Conservation (phyloP, 176 grass and related monocot species). For the Cymbopogon citratus region DNA sequence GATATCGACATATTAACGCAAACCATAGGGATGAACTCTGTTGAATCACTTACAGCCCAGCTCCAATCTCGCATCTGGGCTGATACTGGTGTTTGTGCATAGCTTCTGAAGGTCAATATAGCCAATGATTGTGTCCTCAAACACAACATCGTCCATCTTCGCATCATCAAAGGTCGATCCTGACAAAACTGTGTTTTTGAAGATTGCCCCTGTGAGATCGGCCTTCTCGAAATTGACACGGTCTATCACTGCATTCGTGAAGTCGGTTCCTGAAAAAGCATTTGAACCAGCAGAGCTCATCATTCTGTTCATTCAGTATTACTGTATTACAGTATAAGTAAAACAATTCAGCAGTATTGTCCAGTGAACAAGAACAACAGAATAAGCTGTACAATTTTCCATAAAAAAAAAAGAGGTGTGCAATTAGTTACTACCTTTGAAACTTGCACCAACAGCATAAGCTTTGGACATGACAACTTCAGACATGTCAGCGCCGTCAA, state of each 20-base stretch:
- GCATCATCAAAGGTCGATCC: slow-evolving; percentile 80
- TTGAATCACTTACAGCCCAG: slow-evolving; percentile 67
- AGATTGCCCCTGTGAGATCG: slow-evolving; percentile 67
- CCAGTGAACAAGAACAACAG: not conserved
- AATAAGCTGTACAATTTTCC: not conserved
- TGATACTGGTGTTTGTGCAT: slow-evolving; percentile 70
- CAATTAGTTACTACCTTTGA: slow-evolving; percentile 57
- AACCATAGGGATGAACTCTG: not conserved
- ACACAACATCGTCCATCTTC: slow-evolving; percentile 48
- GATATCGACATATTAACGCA: slow-evolving; percentile 9
- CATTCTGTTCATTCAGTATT: not conserved
- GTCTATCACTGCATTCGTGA: slow-evolving; percentile 89
- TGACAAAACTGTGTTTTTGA: slow-evolving; percentile 70
- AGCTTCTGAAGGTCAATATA: slow-evolving; percentile 97
- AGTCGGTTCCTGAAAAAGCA: slow-evolving; percentile 60
- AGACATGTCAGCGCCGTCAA: slow-evolving; percentile 81
- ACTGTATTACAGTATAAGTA: not conserved
- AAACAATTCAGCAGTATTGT: slow-evolving; percentile 10
- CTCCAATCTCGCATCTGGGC: slow-evolving; percentile 37
- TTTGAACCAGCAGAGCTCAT: not conserved
- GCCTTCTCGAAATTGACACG: slow-evolving; percentile 76
- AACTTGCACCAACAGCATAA: slow-evolving; percentile 89
- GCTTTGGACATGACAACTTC: slow-evolving; percentile 98
- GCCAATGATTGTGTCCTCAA: slow-evolving; percentile 91
- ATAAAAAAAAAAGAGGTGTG: not conserved